phyloP scores from a whole-genome alignment of 805 yeast species.

The Pichia heedii region DNA sequence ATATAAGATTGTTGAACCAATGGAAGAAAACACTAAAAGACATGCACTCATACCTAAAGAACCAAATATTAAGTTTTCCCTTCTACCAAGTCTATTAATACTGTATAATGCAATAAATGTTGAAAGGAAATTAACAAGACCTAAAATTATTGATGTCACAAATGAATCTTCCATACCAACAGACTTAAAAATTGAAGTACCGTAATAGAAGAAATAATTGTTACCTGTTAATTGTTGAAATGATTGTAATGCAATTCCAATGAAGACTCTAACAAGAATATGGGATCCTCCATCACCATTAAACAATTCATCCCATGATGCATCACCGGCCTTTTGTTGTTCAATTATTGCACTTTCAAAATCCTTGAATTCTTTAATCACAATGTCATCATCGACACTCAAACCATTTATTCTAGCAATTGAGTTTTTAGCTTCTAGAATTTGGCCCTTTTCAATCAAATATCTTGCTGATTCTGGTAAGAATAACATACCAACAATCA shows the following conservation, averaged over 20 bases:
- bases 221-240: conserved; percentile 55
- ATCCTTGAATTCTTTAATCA: conserved; percentile 40
- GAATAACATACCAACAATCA: conserved; percentile 39
- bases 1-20: conserved; percentile 46
- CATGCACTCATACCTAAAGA: conserved; percentile 44
- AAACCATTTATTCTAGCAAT: conserved; percentile 51
- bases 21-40: conserved; percentile 48
- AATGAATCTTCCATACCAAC: conserved; percentile 49
- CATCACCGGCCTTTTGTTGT: conserved; percentile 52
- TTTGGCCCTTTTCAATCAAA: conserved; percentile 39
- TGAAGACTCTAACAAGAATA: conserved; percentile 40
- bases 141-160: conserved; percentile 45
- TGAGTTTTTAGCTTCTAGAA: conserved; percentile 43
- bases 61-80: conserved; percentile 40
- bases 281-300: conserved; percentile 44
- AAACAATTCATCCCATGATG: conserved; percentile 52
- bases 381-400: conserved; percentile 40
- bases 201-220: conserved; percentile 58
- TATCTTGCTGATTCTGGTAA: conserved; percentile 67
- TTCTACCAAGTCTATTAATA: conserved; percentile 47
- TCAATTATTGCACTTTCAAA: conserved; percentile 52
- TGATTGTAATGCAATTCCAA: conserved; percentile 50
- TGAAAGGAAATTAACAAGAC: conserved; percentile 45
- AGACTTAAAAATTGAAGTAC: conserved; percentile 48
- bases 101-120: conserved; percentile 43